phyloP scores from a whole-genome alignment of 2,329 filamentous ascomycete genomes.

The Didymella segeticola region DNA sequence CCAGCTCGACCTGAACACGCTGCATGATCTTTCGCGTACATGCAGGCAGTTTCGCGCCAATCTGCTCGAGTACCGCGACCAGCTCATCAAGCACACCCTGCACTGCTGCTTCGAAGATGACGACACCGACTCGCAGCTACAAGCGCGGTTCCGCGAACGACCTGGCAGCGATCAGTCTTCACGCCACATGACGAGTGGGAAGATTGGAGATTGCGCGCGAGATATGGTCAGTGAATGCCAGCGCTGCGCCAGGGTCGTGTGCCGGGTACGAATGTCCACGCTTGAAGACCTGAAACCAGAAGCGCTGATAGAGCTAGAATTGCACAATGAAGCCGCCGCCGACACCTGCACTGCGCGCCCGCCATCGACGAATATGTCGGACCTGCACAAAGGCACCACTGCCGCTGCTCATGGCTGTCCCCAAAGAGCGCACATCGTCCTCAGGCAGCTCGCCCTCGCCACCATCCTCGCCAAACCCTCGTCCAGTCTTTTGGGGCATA shows the following conservation, averaged over 20 bases:
- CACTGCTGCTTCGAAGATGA: slow-evolving; percentile 76
- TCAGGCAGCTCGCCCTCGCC: slow-evolving; percentile 29
- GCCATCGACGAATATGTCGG: slow-evolving; percentile 81
- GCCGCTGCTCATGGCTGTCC: slow-evolving; percentile 53
- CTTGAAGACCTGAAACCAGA: not conserved
- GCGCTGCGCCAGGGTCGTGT: slow-evolving; percentile 77
- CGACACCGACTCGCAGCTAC: slow-evolving; percentile 55
- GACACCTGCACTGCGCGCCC: slow-evolving; percentile 68
- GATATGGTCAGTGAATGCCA: slow-evolving; percentile 88
- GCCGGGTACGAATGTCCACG: slow-evolving; percentile 68
- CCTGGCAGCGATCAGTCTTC: slow-evolving; percentile 16
- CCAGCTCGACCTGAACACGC: slow-evolving; percentile 83
- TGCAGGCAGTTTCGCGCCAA: slow-evolving; percentile 80
- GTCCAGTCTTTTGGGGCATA: slow-evolving; percentile 24
- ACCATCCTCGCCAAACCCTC: slow-evolving; percentile 29
- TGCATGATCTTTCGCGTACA: slow-evolving; percentile 82
- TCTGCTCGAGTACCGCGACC: slow-evolving; percentile 77
- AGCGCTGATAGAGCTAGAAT: slow-evolving; percentile 65
- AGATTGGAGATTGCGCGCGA: slow-evolving; percentile 79
- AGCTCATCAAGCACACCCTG: slow-evolving; percentile 76
- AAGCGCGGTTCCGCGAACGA: slow-evolving; percentile 52
- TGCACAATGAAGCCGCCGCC: slow-evolving; percentile 86
- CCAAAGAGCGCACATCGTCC: slow-evolving; percentile 29
- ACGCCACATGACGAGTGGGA: slow-evolving; percentile 63
- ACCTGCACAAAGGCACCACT: slow-evolving; percentile 77